Conservation (phyloP, 225 moss, liverwort and hornwort species). For the Bryum argenteum region DNA sequence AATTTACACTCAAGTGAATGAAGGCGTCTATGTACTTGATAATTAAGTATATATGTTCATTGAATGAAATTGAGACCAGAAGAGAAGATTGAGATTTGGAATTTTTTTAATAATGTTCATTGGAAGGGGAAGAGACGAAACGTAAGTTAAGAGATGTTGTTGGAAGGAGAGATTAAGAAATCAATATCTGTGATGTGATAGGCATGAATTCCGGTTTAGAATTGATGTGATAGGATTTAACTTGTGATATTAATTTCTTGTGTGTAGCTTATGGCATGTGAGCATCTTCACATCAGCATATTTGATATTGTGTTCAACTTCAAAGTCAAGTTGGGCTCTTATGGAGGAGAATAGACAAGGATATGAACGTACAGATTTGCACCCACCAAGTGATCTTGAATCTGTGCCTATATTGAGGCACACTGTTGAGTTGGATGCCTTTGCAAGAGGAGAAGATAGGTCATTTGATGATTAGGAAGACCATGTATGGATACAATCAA, state of each 20-base stretch:
- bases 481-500: too few species aligned
- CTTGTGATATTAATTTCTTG: neutral
- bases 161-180: too few species aligned
- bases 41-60: neutral
- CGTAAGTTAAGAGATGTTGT: too few species aligned
- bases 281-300: constrained; percentile 80
- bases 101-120: too few species aligned
- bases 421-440: constrained; percentile 45
- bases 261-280: constrained; percentile 84
- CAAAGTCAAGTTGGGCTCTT: constrained; percentile 24
- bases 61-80: neutral
- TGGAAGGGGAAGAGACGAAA: too few species aligned
- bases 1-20: too few species aligned
- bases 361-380: constrained; percentile 20
- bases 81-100: too few species aligned
- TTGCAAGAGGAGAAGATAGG: constrained; percentile 18
- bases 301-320: constrained; percentile 60
- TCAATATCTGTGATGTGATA: neutral
- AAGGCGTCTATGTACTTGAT: too few species aligned
- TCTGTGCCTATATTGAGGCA: constrained; percentile 31
- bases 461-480: constrained; percentile 22
- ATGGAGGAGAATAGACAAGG: neutral
- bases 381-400: constrained; percentile 25
- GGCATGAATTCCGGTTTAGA: neutral
- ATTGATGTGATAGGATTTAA: neutral